phyloP scores from a whole-genome alignment of 306 rosid species.

The Abrus pulchellus region DNA sequence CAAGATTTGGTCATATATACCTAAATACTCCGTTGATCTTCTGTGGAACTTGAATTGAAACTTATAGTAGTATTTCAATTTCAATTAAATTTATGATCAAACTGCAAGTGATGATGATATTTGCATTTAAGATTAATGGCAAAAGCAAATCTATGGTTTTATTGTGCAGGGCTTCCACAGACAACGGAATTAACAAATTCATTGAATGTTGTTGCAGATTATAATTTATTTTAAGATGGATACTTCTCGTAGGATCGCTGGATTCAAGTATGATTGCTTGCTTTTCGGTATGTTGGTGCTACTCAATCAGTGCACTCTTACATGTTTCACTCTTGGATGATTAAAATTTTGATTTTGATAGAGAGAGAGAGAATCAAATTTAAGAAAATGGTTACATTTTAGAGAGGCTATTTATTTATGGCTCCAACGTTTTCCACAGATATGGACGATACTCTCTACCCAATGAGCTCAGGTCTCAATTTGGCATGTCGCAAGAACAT shows the following conservation, averaged over 20 bases:
- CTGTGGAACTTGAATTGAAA: neutral
- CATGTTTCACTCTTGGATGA: neutral
- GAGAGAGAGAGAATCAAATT: neutral
- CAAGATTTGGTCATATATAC: slow-evolving; percentile 13
- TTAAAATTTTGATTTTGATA: slow-evolving; percentile 1
- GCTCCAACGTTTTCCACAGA: slow-evolving; percentile 46
- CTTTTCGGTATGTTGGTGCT: slow-evolving; percentile 64
- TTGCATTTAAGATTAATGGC: neutral
- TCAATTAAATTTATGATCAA: neutral
- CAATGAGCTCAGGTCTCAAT: slow-evolving; percentile 68
- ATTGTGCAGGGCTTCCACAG: neutral
- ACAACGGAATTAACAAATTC: neutral
- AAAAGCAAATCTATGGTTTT: neutral
- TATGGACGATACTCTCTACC: slow-evolving; percentile 74
- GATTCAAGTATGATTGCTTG: slow-evolving; percentile 63
- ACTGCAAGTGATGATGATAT: neutral
- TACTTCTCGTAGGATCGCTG: slow-evolving; percentile 36
- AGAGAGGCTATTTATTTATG: neutral
- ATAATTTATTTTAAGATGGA: slow-evolving; percentile 50
- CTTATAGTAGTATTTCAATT: slow-evolving; percentile 12
- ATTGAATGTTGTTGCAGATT: slow-evolving; percentile 37
- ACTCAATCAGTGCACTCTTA: neutral
- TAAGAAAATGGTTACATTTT: too few relatives aligned
- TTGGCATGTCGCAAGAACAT: slow-evolving; percentile 68
- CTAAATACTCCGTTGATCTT: neutral